Percentiles rank a stretch among this genome's conserved stretches.
Evolutionary conservation across 345 rosid species (phyloP).

Genomic region (Eucalyptus sp.): DNA sequence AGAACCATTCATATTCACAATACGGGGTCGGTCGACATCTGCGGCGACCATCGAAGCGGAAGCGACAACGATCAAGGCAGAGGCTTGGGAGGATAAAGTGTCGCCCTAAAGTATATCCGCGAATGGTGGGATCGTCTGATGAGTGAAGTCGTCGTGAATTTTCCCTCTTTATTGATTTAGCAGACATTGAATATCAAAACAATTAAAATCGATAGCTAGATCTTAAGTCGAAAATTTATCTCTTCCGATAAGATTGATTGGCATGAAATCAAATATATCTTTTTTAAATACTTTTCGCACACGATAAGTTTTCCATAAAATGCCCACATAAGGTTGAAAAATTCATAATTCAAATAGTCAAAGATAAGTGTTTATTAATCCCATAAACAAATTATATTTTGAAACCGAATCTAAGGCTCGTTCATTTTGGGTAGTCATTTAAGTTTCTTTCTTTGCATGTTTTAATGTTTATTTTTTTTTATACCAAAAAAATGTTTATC

Average conservation of each 20-base stretch:
- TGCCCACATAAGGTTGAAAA: neutral
- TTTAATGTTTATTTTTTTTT: no score
- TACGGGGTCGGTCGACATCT: neutral
- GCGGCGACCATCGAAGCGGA: neutral
- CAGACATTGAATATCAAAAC: neutral
- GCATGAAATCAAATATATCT: neutral
- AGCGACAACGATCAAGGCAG: neutral
- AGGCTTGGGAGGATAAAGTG: neutral
- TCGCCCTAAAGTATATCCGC: neutral
- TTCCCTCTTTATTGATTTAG: neutral
- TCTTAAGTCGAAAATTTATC: neutral
- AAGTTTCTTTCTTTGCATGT: no score
- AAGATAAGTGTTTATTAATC: neutral
- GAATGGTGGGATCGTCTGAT: neutral
- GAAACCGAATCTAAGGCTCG: neutral
- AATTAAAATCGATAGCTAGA: neutral
- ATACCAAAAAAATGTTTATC: neutral
- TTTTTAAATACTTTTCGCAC: neutral
- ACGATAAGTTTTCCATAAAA: neutral
- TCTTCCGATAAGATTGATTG: neutral
- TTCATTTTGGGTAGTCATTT: neutral
- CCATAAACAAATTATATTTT: neutral
- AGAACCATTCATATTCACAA: neutral
- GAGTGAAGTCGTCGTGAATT: neutral
- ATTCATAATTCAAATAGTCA: neutral